Percentiles rank a stretch among this genome's conserved stretches.
phyloP scores from a whole-genome alignment of 2,329 filamentous ascomycete genomes.

The Talaromyces sp. region DNA sequence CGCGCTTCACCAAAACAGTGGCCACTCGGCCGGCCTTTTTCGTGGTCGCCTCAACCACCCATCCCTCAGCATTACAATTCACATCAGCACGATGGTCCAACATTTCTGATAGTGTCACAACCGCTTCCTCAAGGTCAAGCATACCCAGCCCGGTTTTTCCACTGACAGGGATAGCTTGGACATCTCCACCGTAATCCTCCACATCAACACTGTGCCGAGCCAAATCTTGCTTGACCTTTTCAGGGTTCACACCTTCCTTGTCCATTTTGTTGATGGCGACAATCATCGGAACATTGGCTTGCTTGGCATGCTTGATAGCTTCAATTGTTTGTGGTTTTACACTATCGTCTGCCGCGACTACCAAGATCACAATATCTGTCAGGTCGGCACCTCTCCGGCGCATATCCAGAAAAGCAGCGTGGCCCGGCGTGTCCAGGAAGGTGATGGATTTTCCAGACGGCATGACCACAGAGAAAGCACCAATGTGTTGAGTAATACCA shows the following conservation, averaged over 20 bases:
- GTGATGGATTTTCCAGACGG: conserved; percentile 86
- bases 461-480: conserved; percentile 89
- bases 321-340: conserved; percentile 97
- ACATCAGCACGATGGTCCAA: conserved; percentile 81
- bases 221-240: conserved; percentile 85
- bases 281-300: conserved; percentile 87
- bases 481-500: conserved; percentile 97
- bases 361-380: conserved; percentile 92
- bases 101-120: conserved; percentile 80
- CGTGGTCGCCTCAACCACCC: conserved; percentile 87
- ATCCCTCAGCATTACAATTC: conserved; percentile 79
- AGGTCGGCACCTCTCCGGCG: conserved; percentile 91
- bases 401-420: conserved; percentile 95
- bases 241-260: conserved; percentile 74
- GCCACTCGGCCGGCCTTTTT: conserved; percentile 82
- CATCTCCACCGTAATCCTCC: conserved; percentile 92
- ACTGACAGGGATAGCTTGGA: conserved; percentile 85
- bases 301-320: conserved; percentile 87
- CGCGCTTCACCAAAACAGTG: conserved; percentile 82
- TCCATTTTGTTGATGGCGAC: conserved; percentile 98
- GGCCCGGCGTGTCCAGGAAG: conserved; percentile 93
- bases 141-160: conserved; percentile 94
- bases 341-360: conserved; percentile 94
- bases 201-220: conserved; percentile 80
- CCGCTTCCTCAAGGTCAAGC: conserved; percentile 85